These are phyloP conservation scores for Craspedostauros australis DNA, from an alignment of 108 stramenopile species.

Conservation along the genomic window DNA sequence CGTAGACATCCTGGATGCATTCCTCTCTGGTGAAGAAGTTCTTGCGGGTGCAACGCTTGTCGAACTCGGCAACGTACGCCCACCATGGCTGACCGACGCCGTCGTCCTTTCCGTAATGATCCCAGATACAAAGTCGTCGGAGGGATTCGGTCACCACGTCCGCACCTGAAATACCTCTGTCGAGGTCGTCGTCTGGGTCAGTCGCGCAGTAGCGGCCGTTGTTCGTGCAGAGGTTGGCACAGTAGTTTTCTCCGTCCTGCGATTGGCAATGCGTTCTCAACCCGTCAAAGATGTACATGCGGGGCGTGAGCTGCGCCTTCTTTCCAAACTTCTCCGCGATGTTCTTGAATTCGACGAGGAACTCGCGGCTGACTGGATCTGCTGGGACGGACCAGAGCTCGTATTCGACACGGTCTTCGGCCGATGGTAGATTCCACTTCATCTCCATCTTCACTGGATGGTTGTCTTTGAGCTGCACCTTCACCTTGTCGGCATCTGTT, in stretches of 20 bases:
- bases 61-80: slow-evolving; percentile 57
- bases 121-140: slow-evolving; percentile 62
- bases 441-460: slow-evolving; percentile 71
- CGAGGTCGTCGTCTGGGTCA: slow-evolving; percentile 56
- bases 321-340: slow-evolving; percentile 68
- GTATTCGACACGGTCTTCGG: slow-evolving; percentile 91
- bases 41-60: slow-evolving; percentile 18
- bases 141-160: slow-evolving; percentile 61
- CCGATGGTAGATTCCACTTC: slow-evolving; percentile 72
- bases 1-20: slow-evolving; percentile 46
- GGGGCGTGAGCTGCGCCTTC: slow-evolving; percentile 82
- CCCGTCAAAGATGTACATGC: slow-evolving; percentile 87
- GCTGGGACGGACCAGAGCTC: slow-evolving; percentile 86
- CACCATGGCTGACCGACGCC: slow-evolving; percentile 47
- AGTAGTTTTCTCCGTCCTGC: slow-evolving; percentile 29
- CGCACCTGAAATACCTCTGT: slow-evolving; percentile 42
- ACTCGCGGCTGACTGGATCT: slow-evolving; percentile 51
- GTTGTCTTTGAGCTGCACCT: slow-evolving; percentile 53
- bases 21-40: slow-evolving; percentile 30
- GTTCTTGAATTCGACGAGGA: slow-evolving; percentile 73
- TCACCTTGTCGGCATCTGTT: slow-evolving; percentile 75
- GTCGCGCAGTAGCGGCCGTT: slow-evolving; percentile 68
- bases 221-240: slow-evolving; percentile 66
- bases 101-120: slow-evolving; percentile 26
- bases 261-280: slow-evolving; percentile 27